phyloP scores from a whole-genome alignment of 108 stramenopile genomes.

The Ochromonas danica region DNA sequence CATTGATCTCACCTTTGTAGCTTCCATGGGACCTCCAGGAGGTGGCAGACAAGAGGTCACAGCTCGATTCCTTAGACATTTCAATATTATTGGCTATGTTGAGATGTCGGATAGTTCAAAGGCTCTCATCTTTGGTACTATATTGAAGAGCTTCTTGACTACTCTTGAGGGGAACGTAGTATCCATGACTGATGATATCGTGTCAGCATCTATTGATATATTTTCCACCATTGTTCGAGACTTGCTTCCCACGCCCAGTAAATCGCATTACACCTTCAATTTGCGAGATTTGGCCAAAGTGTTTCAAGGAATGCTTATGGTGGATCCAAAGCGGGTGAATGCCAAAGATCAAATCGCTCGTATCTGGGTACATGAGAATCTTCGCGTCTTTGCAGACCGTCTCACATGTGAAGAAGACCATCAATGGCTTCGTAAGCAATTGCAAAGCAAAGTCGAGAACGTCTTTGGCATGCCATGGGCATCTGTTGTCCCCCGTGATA shows the following conservation, averaged over 20 bases:
- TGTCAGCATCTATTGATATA: constrained; percentile 51
- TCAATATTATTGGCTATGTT: constrained; percentile 67
- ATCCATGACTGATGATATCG: constrained; percentile 42
- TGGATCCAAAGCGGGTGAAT: constrained; percentile 42
- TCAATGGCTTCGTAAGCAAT: constrained; percentile 53
- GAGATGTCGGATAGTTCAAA: constrained; percentile 62
- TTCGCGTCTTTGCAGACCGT: constrained; percentile 64
- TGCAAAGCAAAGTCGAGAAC: constrained; percentile 32
- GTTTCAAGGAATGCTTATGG: constrained; percentile 65
- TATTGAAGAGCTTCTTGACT: constrained; percentile 56
- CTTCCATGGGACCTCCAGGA: constrained; percentile 70
- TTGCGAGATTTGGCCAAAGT: constrained; percentile 68
- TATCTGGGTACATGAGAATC: constrained; percentile 64
- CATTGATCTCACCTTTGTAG: constrained; percentile 64
- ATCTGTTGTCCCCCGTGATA: not conserved
- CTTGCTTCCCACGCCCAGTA: constrained; percentile 62
- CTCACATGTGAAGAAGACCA: constrained; percentile 59
- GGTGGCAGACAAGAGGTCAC: constrained; percentile 60
- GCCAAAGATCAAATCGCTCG: constrained; percentile 51
- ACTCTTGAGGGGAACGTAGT: constrained; percentile 46
- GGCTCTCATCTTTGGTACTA: constrained; percentile 60
- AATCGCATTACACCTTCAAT: constrained; percentile 73
- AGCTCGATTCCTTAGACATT: constrained; percentile 63
- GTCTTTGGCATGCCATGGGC: constrained; percentile 49
- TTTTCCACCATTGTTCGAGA: constrained; percentile 57